phyloP scores from a whole-genome alignment of 2,329 filamentous ascomycete genomes.

The Teratosphaeria gauchensis region DNA sequence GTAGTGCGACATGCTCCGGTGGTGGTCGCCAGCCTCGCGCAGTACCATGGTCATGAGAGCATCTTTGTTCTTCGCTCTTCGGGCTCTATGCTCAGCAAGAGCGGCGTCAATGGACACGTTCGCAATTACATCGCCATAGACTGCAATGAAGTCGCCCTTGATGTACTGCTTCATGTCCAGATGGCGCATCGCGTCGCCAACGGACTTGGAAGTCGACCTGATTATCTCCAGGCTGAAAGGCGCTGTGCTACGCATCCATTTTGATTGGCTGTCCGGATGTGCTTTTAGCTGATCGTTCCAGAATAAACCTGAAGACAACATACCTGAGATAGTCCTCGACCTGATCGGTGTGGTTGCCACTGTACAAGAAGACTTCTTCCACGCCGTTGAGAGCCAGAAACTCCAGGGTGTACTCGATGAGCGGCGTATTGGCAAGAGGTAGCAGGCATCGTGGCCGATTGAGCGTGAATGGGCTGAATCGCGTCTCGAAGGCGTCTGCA shows the following conservation, averaged over 20 bases:
- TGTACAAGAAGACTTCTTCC: constrained; percentile 90
- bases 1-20: constrained; percentile 67
- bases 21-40: constrained; percentile 62
- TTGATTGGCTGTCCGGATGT: constrained; percentile 40
- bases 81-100: constrained; percentile 67
- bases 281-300: neutral
- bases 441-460: constrained; percentile 89
- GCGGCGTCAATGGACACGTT: constrained; percentile 78
- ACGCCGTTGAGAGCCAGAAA: constrained; percentile 92
- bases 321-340: constrained; percentile 76
- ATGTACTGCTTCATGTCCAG: constrained; percentile 79
- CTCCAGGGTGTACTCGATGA: constrained; percentile 96
- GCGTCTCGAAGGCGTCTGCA: constrained; percentile 87
- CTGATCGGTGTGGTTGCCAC: constrained; percentile 74
- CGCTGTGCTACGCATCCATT: constrained; percentile 62
- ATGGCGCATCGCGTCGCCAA: constrained; percentile 91
- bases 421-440: constrained; percentile 81
- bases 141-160: constrained; percentile 80
- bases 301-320: constrained; percentile 5
- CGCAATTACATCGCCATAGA: constrained; percentile 86
- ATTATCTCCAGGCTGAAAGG: constrained; percentile 82
- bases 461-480: constrained; percentile 81
- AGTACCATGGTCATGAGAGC: constrained; percentile 97
- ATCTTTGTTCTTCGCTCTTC: constrained; percentile 76
- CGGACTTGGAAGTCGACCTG: constrained; percentile 74